Percentiles rank a stretch among this genome's conserved stretches.
Conservation (phyloP, 257 asterid species). For the Fraxinus quadrangulata region DNA sequence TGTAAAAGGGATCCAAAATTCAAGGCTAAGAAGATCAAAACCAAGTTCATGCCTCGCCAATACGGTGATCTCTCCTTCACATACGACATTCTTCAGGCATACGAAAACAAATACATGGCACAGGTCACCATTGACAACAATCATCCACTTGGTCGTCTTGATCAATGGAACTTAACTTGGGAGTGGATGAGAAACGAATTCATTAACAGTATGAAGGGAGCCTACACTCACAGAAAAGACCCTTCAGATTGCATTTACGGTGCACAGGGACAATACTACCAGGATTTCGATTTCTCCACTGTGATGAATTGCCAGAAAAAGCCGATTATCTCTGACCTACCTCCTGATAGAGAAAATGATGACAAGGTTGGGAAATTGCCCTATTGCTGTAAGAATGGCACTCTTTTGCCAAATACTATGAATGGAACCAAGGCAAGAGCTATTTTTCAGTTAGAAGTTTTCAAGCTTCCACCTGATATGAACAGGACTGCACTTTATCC, state of each 20-base stretch:
- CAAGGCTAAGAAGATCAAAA: constrained; percentile 46
- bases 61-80: constrained; percentile 74
- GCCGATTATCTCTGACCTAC: constrained; percentile 76
- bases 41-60: constrained; percentile 54
- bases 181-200: constrained; percentile 95
- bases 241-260: constrained; percentile 85
- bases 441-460: constrained; percentile 76
- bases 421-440: constrained; percentile 69
- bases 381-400: constrained; percentile 73
- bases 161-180: constrained; percentile 95
- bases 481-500: constrained; percentile 73
- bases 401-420: constrained; percentile 66
- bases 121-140: constrained; percentile 88
- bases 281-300: constrained; percentile 67
- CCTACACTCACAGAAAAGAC: constrained; percentile 66
- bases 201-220: constrained; percentile 81
- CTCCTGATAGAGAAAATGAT: constrained; percentile 56
- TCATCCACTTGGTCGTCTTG: constrained; percentile 85
- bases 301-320: constrained; percentile 70
- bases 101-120: constrained; percentile 56
- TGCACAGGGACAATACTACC: constrained; percentile 76
- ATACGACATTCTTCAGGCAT: constrained; percentile 71
- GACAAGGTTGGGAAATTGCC: constrained; percentile 82
- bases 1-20: constrained; percentile 76
- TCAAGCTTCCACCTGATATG: constrained; percentile 81